Percentiles rank a stretch among this genome's conserved stretches.
Conservation (phyloP, 2,329 filamentous ascomycete genomes). For the Helotiales sp. region DNA sequence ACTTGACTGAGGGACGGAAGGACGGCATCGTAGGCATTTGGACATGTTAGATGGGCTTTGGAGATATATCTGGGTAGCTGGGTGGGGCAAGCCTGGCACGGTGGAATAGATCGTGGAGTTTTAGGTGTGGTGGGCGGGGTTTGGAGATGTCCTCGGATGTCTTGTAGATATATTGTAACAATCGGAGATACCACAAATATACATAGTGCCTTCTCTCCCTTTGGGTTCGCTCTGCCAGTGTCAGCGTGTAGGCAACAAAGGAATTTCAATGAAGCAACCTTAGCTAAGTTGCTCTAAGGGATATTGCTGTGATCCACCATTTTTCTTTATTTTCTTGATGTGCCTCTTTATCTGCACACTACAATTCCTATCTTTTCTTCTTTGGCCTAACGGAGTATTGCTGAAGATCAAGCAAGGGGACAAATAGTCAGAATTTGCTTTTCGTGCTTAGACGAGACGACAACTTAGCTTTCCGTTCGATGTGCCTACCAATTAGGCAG, state of each 20-base stretch:
- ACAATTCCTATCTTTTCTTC: too few relatives aligned
- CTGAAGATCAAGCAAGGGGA: too few relatives aligned
- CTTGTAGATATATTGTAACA: slow-evolving; percentile 33
- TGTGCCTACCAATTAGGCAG: too few relatives aligned
- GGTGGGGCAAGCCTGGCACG: not conserved
- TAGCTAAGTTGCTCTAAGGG: too few relatives aligned
- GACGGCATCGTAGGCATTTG: slow-evolving; percentile 91
- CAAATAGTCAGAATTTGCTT: not conserved
- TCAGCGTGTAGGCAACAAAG: too few relatives aligned
- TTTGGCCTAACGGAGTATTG: too few relatives aligned
- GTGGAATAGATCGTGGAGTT: slow-evolving; percentile 14
- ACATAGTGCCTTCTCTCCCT: slow-evolving; percentile 10
- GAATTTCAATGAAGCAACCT: too few relatives aligned
- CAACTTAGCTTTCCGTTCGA: not conserved
- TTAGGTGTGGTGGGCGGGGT: not conserved
- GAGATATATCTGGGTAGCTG: not conserved
- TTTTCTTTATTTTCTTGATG: too few relatives aligned
- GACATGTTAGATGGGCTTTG: slow-evolving; percentile 63
- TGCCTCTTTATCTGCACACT: too few relatives aligned
- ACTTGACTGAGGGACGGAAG: slow-evolving; percentile 85
- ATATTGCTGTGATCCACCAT: too few relatives aligned
- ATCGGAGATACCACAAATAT: slow-evolving; percentile 24
- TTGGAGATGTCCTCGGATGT: slow-evolving; percentile 8
- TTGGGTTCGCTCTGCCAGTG: not conserved
- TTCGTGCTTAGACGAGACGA: not conserved